Percentiles rank a stretch among this genome's conserved stretches.
These are phyloP conservation scores for Anastatica hierochuntica DNA, from an alignment of 345 rosid genomes.

Conservation along the genomic window DNA sequence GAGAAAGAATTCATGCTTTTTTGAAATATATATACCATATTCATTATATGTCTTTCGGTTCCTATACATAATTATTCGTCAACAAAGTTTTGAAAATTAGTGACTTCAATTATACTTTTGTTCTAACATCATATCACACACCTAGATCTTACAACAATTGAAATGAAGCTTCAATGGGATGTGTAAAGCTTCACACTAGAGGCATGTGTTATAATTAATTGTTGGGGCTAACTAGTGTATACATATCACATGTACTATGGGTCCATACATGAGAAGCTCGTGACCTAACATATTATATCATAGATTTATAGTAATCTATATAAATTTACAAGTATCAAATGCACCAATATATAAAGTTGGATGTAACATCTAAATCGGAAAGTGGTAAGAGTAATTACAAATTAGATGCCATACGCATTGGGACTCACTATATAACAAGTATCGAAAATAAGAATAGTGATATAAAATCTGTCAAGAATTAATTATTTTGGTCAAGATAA, in stretches of 20 bases:
- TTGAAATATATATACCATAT: background rate
- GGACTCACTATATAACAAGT: too few relatives aligned
- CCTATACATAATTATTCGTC: constrained; percentile 11
- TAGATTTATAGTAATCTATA: background rate
- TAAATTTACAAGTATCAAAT: too few relatives aligned
- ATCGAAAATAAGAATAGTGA: too few relatives aligned
- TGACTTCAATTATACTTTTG: constrained; percentile 19
- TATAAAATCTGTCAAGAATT: too few relatives aligned
- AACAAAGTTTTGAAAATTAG: too few relatives aligned
- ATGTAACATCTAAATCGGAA: constrained; percentile 10
- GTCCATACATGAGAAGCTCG: constrained; percentile 19
- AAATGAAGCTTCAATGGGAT: constrained; percentile 10
- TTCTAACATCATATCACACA: constrained; percentile 15
- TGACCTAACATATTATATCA: constrained; percentile 23
- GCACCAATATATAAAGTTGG: constrained; percentile 3
- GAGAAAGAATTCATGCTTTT: constrained; percentile 12
- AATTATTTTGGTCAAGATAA: too few relatives aligned
- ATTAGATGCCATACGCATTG: too few relatives aligned
- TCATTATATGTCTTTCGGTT: constrained; percentile 9
- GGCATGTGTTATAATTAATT: constrained; percentile 26
- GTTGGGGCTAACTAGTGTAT: constrained; percentile 21
- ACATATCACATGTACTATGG: constrained; percentile 23
- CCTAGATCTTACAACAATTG: constrained; percentile 9
- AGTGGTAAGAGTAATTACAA: too few relatives aligned
- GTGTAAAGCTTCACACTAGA: constrained; percentile 17